Base-by-base conservation (phyloP, 495 filamentous ascomycete genomes). In the Echria macrotheca region DNA sequence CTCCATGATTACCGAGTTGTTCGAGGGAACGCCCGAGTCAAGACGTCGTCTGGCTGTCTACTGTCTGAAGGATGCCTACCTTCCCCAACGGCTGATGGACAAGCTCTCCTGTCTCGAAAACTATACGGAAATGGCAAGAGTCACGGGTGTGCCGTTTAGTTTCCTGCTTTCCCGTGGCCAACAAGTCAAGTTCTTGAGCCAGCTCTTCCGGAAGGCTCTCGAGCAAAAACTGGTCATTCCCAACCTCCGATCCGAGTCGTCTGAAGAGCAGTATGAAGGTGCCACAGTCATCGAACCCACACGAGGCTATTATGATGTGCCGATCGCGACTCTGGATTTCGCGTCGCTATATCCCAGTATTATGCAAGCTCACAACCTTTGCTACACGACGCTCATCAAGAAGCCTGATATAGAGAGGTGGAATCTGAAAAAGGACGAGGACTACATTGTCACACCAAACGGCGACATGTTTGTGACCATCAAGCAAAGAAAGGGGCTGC, bases 51-150 rank as follows among this genome's bases (percentile, higher is more conserved):
- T 99, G 31, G 93, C 93, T 1, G 82, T 99, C 2, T 99, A 99
- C 67, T 99, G 93, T 71, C 69, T 99, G 44, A 99, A 99, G 67
- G 93, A 99, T 73, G 93, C 93, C 7, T 97, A 96, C 57, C 71
- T 99, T 10, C 93, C 93, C 4, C 94, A 97, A 60, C 71, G 93
- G 32, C 69, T 99, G 47, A 88, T 99, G 80, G 93, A 99, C 65
- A 99, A 99, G 59, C 74, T 99, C 24, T 96, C 94, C 67, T 96
- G 93, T 66, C 75, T 99, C 22, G 84, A 95, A 61, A 99, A 99
- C 65, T 96, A 96, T 59, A 97, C 93, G 0, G 93, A 99, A 67
- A 99, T 99, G 93, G 93, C 93, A 32, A 93, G 93, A 79, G 93
- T 99, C 61, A 99, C 93, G 14, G 93, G 93, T 52, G 91, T 99